Percentiles rank a stretch among this genome's conserved stretches.
These are phyloP conservation scores for Nitzschia sp. DNA, from an alignment of 108 stramenopile species.

Conservation along the genomic window DNA sequence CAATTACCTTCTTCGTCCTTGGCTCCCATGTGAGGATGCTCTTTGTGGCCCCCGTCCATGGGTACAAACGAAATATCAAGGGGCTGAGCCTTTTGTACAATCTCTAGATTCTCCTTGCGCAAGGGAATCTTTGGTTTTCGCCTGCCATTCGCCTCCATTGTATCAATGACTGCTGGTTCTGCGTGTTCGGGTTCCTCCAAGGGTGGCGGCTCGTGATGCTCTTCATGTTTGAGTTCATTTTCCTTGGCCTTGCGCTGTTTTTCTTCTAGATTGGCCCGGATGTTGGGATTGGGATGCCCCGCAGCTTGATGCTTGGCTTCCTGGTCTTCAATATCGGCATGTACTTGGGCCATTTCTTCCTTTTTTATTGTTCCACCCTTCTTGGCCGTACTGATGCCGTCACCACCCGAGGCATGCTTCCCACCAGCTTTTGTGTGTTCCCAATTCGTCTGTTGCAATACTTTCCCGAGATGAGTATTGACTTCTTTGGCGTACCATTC, in stretches of 20 bases:
- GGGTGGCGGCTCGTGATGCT: constrained; percentile 2
- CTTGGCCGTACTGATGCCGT: neutral
- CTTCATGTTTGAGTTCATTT: neutral
- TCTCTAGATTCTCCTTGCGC: constrained; percentile 48
- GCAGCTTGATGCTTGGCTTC: neutral
- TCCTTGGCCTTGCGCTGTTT: neutral
- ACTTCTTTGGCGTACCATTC: constrained; percentile 68
- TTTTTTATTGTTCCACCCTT: constrained; percentile 7
- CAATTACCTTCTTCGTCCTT: constrained; percentile 68
- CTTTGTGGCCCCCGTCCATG: constrained; percentile 55
- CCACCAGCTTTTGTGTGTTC: neutral
- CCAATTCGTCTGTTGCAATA: constrained; percentile 25
- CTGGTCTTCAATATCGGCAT: constrained; percentile 7
- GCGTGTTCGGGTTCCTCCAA: neutral
- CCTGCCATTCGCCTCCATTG: constrained; percentile 13
- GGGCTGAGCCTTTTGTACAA: constrained; percentile 61
- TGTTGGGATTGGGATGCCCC: neutral
- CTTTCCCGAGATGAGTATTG: constrained; percentile 38
- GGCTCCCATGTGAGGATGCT: constrained; percentile 82
- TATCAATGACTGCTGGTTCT: neutral
- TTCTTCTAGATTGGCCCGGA: neutral
- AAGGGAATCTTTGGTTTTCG: constrained; percentile 68
- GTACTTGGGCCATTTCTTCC: constrained; percentile 7
- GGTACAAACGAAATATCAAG: constrained; percentile 69
- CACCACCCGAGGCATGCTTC: too few species aligned